Evolutionary conservation across 2,329 filamentous ascomycete species (phyloP).

Genomic region (Anisogramma anomala): DNA sequence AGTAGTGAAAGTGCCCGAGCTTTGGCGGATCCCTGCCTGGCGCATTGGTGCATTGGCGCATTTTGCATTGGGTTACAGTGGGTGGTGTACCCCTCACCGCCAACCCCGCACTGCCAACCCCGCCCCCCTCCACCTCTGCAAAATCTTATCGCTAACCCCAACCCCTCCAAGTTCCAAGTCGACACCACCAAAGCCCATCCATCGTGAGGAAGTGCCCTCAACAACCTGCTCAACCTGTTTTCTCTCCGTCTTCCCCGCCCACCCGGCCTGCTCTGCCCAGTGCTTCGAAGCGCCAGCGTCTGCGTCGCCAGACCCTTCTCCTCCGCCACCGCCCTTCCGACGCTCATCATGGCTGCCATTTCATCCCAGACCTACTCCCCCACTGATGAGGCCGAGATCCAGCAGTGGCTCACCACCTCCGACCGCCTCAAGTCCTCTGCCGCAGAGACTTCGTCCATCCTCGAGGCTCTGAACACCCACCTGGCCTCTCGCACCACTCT

Average conservation of each 20-base stretch:
- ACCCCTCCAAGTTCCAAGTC: neutral
- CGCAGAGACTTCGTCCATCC: conserved; percentile 44
- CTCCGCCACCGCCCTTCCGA: conserved; percentile 27
- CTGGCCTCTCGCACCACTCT: conserved; percentile 81
- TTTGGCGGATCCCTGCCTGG: too few relatives aligned
- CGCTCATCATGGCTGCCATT: conserved; percentile 54
- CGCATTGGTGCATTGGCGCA: too few relatives aligned
- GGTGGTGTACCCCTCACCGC: too few relatives aligned
- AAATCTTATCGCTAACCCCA: neutral
- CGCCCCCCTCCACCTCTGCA: neutral
- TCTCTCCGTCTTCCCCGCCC: conserved; percentile 28
- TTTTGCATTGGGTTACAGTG: too few relatives aligned
- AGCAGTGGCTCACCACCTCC: conserved; percentile 76
- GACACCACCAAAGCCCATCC: neutral
- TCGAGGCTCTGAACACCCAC: conserved; percentile 74
- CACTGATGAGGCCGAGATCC: conserved; percentile 74
- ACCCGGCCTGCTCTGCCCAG: conserved; percentile 23
- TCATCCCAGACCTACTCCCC: conserved; percentile 58
- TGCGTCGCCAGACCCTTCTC: conserved; percentile 24
- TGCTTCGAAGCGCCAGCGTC: conserved; percentile 27
- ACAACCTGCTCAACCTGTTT: conserved; percentile 30
- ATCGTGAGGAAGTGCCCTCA: conserved; percentile 8
- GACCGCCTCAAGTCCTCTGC: conserved; percentile 49
- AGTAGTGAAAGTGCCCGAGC: too few relatives aligned
- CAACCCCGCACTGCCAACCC: too few relatives aligned